Evolutionary conservation across 108 stramenopile genomes (phyloP), one percentile per base, ranked within the genome.

Genomic region (Skeletonema marinoi): DNA sequence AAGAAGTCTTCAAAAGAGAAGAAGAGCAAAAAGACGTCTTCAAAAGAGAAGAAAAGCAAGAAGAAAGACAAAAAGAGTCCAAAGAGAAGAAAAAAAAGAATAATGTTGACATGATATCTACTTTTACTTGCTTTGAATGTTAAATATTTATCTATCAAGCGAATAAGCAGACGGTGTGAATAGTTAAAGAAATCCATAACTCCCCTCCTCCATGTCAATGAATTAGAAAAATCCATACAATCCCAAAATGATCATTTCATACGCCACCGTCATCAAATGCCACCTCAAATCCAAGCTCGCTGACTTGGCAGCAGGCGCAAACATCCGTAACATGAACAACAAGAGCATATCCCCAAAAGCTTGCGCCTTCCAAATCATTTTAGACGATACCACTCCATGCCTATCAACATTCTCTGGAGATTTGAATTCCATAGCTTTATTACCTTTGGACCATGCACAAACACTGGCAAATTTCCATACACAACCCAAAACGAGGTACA

Each of bases 201-300:
- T 3, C 41, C 41, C 11, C 41, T 42, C 41, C 11, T 42, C 41
- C 11, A 41, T 11, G n/a, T 50, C 48, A 50, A 56, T 1, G 0
- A 0, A 25, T 56, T 56, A 69, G 25, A 66, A 35, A 25, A 14
- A n/a, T 64, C 33, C 35, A 67, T 44, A 13, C 51, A 68, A 44
- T 33, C 41, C 30, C 46, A 96, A 83, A 66, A 96, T 88, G 46
- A 93, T 85, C 21, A 89, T 89, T 80, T 96, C 95, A 78, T 96
- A 96, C 8, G 87, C 90, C 25, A 96, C 72, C 48, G 71, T 38
- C 91, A 96, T 93, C 38, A 93, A 76, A 78, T 96, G 92, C 95
- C 95, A 96, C 66, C 92, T 89, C 51, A 96, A 77, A 80, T 96
- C 95, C 44, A 96, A 69, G 72, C 92, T 93, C 4, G 95, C 95